These are phyloP conservation scores for Vinca major DNA, from an alignment of 305 asterid genomes.

Conservation along the genomic window DNA sequence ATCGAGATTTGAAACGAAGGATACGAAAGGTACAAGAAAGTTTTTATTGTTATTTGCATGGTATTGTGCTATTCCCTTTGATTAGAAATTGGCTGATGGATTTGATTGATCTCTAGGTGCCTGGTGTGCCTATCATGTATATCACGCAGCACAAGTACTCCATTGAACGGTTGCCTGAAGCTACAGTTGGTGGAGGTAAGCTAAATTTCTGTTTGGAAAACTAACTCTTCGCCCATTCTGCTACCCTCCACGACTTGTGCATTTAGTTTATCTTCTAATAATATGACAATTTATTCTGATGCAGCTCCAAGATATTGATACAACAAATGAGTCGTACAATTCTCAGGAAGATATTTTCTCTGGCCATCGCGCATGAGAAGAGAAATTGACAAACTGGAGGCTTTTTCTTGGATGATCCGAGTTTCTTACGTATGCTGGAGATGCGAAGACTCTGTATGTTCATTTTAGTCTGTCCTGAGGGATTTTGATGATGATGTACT, in stretches of 20 bases:
- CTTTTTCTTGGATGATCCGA: background rate
- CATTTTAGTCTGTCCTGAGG: too few relatives aligned
- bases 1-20: constrained; percentile 94
- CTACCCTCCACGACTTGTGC: background rate
- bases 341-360: too few relatives aligned
- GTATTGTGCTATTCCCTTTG: background rate
- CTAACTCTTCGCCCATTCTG: background rate
- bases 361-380: background rate
- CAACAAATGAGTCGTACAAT: background rate
- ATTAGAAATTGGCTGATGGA: background rate
- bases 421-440: background rate
- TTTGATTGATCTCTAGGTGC: constrained; percentile 39
- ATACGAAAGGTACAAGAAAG: constrained; percentile 67
- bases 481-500: too few relatives aligned
- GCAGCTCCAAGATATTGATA: constrained; percentile 77
- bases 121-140: constrained; percentile 98
- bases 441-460: too few relatives aligned
- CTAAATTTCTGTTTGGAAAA: constrained; percentile 7
- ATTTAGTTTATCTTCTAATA: background rate
- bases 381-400: background rate
- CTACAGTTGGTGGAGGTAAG: constrained; percentile 93
- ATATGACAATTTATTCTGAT: constrained; percentile 12
- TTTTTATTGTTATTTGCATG: background rate
- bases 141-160: constrained; percentile 71
- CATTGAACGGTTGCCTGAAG: constrained; percentile 89